A percentile compares a stretch with the other conserved stretches of the same genome.
phyloP scores from a whole-genome alignment of 2,329 filamentous ascomycete species.

The Phyllosticta citribraziliensis region DNA sequence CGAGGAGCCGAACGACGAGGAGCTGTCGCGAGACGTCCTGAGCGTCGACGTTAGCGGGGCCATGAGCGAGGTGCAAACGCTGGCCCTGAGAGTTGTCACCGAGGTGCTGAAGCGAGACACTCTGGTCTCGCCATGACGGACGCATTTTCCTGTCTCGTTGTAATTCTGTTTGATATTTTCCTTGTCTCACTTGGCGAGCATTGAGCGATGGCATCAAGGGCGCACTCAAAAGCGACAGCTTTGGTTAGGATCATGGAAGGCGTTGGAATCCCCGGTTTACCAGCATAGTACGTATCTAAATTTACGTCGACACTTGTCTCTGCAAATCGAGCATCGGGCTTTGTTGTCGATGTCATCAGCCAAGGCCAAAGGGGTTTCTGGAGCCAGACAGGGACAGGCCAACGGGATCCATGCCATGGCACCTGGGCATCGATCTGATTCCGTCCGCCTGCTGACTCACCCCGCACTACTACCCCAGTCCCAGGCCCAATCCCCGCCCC shows the following conservation, averaged over 20 bases:
- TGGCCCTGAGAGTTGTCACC: constrained; percentile 31
- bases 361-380: not conserved
- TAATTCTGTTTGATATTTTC: not conserved
- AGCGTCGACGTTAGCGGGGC: constrained; percentile 37
- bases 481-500: too few relatives aligned
- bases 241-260: not conserved
- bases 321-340: not conserved
- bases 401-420: not conserved
- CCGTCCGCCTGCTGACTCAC: not conserved
- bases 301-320: not conserved
- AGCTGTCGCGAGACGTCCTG: constrained; percentile 43
- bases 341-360: not conserved
- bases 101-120: constrained; percentile 20
- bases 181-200: not conserved
- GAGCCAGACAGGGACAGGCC: not conserved
- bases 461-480: not conserved
- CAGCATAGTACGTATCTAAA: not conserved
- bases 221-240: not conserved
- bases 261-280: not conserved
- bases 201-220: not conserved
- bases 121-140: not conserved
- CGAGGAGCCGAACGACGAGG: constrained; percentile 66
- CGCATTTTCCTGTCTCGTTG: not conserved
- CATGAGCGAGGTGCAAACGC: constrained; percentile 29
- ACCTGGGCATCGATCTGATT: not conserved